These are phyloP conservation scores for Cryphonectria nitschkei DNA, from an alignment of 2,329 filamentous ascomycete genomes.

Conservation along the genomic window DNA sequence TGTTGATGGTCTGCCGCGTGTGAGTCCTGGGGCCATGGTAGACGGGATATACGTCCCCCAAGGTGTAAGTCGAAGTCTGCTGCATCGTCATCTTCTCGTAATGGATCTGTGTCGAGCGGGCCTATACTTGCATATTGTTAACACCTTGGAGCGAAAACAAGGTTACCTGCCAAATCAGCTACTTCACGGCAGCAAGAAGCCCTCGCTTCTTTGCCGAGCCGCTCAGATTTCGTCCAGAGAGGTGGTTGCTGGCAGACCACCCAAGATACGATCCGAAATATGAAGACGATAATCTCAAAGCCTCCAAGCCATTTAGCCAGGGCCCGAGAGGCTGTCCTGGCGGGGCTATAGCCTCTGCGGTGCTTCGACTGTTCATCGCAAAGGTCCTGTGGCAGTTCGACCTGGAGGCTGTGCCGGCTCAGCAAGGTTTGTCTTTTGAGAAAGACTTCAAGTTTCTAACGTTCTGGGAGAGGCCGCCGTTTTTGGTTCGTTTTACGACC, in stretches of 20 bases:
- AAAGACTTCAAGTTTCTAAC: slow-evolving; percentile 26
- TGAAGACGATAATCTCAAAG: slow-evolving; percentile 7
- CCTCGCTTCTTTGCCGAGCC: slow-evolving; percentile 24
- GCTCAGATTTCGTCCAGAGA: slow-evolving; percentile 18
- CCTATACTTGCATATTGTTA: not conserved
- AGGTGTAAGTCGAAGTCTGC: not conserved
- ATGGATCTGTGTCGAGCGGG: no score
- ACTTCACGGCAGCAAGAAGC: slow-evolving; percentile 23
- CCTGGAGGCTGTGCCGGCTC: slow-evolving; percentile 18
- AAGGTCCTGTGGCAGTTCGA: slow-evolving; percentile 21
- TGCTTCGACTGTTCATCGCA: slow-evolving; percentile 16
- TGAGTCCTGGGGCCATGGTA: slow-evolving; percentile 1
- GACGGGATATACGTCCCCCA: slow-evolving; percentile 12
- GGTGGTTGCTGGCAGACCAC: slow-evolving; percentile 22
- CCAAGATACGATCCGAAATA: slow-evolving; percentile 2
- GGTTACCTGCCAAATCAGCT: slow-evolving; percentile 22
- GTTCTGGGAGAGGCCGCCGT: slow-evolving; percentile 25
- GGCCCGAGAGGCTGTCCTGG: slow-evolving; percentile 23
- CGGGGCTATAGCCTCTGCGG: not conserved
- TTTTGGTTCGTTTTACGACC: slow-evolving; percentile 20
- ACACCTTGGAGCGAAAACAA: not conserved
- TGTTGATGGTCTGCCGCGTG: slow-evolving; percentile 2
- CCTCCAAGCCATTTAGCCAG: slow-evolving; percentile 25
- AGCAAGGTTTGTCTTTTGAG: slow-evolving; percentile 21
- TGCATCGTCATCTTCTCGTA: not conserved